Evolutionary conservation across 768 basidiomycete species (phyloP).

Genomic region (Sarcodon aspratus): DNA sequence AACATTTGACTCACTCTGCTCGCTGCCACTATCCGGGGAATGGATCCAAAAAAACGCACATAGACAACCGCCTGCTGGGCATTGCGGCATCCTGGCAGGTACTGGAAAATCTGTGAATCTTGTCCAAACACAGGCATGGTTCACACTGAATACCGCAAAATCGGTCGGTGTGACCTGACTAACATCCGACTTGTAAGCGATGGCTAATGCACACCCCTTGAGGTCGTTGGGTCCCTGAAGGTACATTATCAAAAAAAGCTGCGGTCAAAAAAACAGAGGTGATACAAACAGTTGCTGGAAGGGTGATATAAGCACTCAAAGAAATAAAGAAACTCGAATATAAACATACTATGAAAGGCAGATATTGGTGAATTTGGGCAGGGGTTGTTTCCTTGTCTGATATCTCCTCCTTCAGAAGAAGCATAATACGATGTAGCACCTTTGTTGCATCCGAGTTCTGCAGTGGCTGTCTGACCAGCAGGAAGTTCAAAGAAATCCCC

Average conservation of each 20-base stretch:
- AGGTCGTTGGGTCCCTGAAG: slow-evolving; percentile 39
- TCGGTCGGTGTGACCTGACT: slow-evolving; percentile 49
- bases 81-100: slow-evolving; percentile 56
- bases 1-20: slow-evolving; percentile 39
- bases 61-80: slow-evolving; percentile 48
- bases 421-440: slow-evolving; percentile 46
- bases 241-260: not conserved
- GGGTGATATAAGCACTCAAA: not conserved
- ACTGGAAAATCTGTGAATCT: slow-evolving; percentile 61
- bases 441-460: slow-evolving; percentile 49
- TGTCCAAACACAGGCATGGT: slow-evolving; percentile 66
- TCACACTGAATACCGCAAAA: slow-evolving; percentile 64
- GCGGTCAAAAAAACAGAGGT: not conserved
- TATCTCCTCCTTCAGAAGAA: slow-evolving; percentile 39
- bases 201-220: slow-evolving; percentile 57
- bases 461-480: slow-evolving; percentile 40
- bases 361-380: slow-evolving; percentile 35
- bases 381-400: slow-evolving; percentile 37
- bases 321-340: not conserved
- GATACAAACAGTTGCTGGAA: not conserved
- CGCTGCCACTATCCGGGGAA: slow-evolving; percentile 44
- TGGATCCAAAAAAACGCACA: slow-evolving; percentile 75
- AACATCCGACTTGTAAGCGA: slow-evolving; percentile 60
- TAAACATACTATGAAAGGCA: slow-evolving; percentile 33
- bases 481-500: slow-evolving; percentile 49